Base-by-base conservation (phyloP, 2,329 filamentous ascomycete genomes). In the Cladosporium sphaerospermum region DNA sequence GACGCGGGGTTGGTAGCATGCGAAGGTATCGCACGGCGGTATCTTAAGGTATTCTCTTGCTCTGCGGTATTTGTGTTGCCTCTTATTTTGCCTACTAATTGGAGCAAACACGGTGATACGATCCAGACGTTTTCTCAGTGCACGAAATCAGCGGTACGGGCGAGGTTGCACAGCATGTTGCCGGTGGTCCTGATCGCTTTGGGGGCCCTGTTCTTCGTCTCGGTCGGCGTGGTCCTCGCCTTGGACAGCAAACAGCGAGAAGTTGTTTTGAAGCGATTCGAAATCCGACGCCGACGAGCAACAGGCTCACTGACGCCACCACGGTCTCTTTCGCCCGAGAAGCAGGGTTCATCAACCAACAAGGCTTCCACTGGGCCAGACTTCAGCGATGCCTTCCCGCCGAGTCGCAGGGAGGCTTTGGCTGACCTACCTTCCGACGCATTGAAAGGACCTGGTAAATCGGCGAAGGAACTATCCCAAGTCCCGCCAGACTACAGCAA, bases 291-390 rank as follows among this genome's bases (percentile, higher is more conserved):
- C 40, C 69, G 72, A 53, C 71, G 71, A 56, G 60, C 67, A n/a
- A 75, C 76, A n/a, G 72, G 69, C 31, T 71, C 76, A 9, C 70
- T 67, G 56, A 80, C 77, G n/a, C 77, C 78, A 40, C 76, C 78
- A 37, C 72, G 73, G 47, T 80, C 77, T 1, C 58, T 80, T 9
- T 79, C 77, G 1, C 76, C 76, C 2, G 70, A 72, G n/a, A 77
- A 76, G 62, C 70, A 69, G 57, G 53, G 69, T 47, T 53, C 64
- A 39, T 19, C 60, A 31, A 31, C 59, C 4, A 62, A 61, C 11
- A 66, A 67, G 47, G 31, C 53, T 56, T 32, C 48, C 10, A 39
- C 54, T 16, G 40, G 13, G 9, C 48, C 18, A 8, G 48, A 44
- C 13, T 79, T 78, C 64, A 68, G 62, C n/a, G 67, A 73, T 53